phyloP scores from a whole-genome alignment of 257 asterid species.

The Penstemon newberryi region DNA sequence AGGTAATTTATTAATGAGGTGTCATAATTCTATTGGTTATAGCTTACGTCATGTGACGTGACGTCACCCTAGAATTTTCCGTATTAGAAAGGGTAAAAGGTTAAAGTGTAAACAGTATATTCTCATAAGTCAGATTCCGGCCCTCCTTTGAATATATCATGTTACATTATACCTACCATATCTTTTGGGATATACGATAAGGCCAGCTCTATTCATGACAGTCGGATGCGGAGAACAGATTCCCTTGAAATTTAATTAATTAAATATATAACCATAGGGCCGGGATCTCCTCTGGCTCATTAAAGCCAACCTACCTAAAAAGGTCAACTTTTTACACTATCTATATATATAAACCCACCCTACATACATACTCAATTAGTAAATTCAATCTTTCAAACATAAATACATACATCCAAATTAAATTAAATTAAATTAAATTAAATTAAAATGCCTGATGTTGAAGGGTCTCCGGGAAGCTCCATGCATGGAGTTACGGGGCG shows the following conservation, averaged over 20 bases:
- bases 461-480: conserved; percentile 36
- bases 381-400: not conserved
- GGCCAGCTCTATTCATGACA: conserved; percentile 14
- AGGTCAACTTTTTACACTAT: conserved; percentile 40
- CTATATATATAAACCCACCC: conserved; percentile 17
- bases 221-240: conserved; percentile 32
- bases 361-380: not conserved
- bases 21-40: no score
- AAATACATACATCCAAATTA: not conserved
- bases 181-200: conserved; percentile 40
- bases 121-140: not conserved
- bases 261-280: conserved; percentile 3
- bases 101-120: not conserved
- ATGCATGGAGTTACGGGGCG: conserved; percentile 35
- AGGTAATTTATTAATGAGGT: no score
- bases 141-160: not conserved
- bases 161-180: not conserved
- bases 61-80: no score
- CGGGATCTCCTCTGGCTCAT: conserved; percentile 27
- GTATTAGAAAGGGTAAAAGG: no score
- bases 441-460: conserved; percentile 25
- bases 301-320: not conserved
- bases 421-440: no score
- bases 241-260: conserved; percentile 12
- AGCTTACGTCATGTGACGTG: no score